A percentile compares a stretch with the other conserved stretches of the same genome.
Conservation (phyloP, 768 basidiomycete genomes). For the Suillus sp. region DNA sequence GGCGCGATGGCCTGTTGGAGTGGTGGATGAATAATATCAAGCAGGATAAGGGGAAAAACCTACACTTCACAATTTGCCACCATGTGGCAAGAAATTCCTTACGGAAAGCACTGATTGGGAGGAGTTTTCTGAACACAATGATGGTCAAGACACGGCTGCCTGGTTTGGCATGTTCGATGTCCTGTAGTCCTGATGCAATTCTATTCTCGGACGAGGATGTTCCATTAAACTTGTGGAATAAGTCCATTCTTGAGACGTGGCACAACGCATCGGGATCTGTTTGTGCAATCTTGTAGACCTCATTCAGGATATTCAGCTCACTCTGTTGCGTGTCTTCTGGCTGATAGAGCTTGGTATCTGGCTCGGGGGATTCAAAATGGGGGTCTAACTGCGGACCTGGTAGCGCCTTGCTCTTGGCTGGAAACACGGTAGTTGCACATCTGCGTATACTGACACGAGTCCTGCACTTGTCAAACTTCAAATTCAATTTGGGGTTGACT, state of each 20-base stretch:
- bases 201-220: background rate
- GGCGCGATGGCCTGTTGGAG: conserved; percentile 12
- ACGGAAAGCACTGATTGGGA: background rate
- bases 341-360: background rate
- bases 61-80: conserved; percentile 11
- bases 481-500: too few relatives aligned
- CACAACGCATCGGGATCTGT: background rate
- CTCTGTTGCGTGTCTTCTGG: background rate
- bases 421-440: background rate
- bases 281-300: background rate
- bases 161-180: too few relatives aligned
- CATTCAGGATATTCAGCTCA: background rate
- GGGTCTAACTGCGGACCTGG: background rate
- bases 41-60: background rate
- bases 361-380: background rate
- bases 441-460: too few relatives aligned
- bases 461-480: too few relatives aligned
- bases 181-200: background rate
- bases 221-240: background rate
- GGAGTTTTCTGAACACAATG: background rate
- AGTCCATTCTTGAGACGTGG: background rate
- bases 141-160: background rate
- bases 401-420: background rate
- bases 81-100: background rate
- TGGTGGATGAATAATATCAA: background rate